Base-by-base conservation (phyloP, 139 green algal species). In the Chlorella vulgaris region DNA sequence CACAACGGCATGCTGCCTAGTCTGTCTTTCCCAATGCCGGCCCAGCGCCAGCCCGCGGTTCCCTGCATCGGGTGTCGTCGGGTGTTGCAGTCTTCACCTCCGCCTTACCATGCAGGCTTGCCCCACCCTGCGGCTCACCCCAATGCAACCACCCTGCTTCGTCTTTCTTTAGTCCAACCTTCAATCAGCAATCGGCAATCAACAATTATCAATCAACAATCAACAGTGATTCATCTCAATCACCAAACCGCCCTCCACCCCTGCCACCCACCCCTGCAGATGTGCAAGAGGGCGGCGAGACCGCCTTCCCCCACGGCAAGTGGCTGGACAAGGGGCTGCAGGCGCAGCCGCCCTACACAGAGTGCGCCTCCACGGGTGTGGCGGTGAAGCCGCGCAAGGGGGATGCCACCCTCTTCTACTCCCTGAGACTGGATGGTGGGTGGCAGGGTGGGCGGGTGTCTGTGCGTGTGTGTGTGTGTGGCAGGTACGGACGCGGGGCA, bases 321-420 rank as follows among this genome's bases (percentile, higher is more conserved):
- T 66, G 58, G 50, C 84, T 87, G n/a, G 74, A 86, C n/a, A 35
- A 1, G 2, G 69, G 13, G 29, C 29, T 15, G 6, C 69, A 76
- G 42, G 69, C 69, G 29, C 79, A 84, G 0, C 62, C 69, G 22
- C 78, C 79, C 42, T 92, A 85, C 76, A 84, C 60, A 7, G 87
- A 87, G 1, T 92, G 89, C 74, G 86, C 89, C 6, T 69, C 51
- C 33, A 51, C 80, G 10, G 89, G 89, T n/a, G 40, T 89, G 39
- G 87, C 87, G 21, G 87, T 92, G 26, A 90, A 91, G 69, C 60
- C 89, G 3, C 33, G 51, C 10, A 68, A 51, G 35, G 88, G 88
- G 1, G 85, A 91, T 67, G 88, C 88, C 2, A 63, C 90, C 50
- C 74, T 91, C 0, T 91, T 91, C 80, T 96, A 81, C 61, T 89